Conservation (phyloP, 2,329 filamentous ascomycete genomes). For the Thyridium curvatum region DNA sequence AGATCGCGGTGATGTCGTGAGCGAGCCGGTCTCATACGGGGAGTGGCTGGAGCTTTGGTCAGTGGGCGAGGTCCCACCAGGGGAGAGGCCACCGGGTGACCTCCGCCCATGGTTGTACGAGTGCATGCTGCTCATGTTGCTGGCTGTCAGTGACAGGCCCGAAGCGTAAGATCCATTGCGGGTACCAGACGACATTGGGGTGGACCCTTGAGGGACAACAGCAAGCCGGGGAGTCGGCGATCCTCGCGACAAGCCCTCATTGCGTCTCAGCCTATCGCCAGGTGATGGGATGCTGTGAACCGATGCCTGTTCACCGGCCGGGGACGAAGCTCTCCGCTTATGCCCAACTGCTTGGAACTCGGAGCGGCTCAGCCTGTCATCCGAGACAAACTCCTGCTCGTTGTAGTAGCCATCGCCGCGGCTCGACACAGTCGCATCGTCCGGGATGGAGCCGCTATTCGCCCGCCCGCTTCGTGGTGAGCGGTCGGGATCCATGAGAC, state of each 20-base stretch:
- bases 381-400: conserved; percentile 38
- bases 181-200: conserved; percentile 35
- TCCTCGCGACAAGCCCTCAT: conserved; percentile 40
- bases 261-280: conserved; percentile 39
- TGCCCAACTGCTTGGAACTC: conserved; percentile 37
- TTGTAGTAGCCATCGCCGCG: conserved; percentile 39
- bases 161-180: conserved; percentile 43
- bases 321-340: conserved; percentile 52
- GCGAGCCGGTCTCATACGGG: conserved; percentile 41
- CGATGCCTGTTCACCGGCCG: conserved; percentile 44
- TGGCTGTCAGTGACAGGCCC: conserved; percentile 34
- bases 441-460: conserved; percentile 36
- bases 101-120: conserved; percentile 33
- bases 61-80: conserved; percentile 43
- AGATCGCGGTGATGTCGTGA: conserved; percentile 42
- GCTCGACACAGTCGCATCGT: conserved; percentile 38
- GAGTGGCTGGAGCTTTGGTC: conserved; percentile 34
- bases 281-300: conserved; percentile 29
- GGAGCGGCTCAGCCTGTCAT: conserved; percentile 24
- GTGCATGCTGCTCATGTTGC: conserved; percentile 32
- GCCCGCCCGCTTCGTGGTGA: conserved; percentile 42
- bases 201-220: conserved; percentile 36
- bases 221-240: conserved; percentile 46
- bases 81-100: conserved; percentile 38
- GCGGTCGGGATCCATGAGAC: conserved; percentile 38